Conservation (phyloP, 805 yeast genomes). For the Zygoascus biomembranicola region DNA sequence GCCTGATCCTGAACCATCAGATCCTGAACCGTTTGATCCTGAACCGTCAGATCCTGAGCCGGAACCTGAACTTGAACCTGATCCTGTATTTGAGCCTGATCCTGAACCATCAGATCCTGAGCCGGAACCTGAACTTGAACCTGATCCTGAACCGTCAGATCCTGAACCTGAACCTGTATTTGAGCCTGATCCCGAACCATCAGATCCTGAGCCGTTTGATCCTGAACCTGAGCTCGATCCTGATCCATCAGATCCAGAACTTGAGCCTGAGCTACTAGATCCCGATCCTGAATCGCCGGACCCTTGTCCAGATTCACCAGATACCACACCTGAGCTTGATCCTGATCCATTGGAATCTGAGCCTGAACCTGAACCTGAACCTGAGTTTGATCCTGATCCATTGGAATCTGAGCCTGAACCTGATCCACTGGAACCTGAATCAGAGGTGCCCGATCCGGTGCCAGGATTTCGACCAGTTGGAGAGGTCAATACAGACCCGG, state of each 20-base stretch:
- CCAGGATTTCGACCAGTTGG: too few species aligned
- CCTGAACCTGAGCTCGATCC: conserved; percentile 4
- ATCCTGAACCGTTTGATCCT: background rate
- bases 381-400: background rate
- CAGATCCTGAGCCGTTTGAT: too few species aligned
- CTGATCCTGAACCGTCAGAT: background rate
- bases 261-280: background rate
- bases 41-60: background rate
- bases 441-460: background rate
- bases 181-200: background rate
- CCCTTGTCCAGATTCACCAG: background rate
- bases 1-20: background rate
- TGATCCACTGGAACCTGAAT: background rate
- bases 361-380: background rate
- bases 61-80: background rate
- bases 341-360: background rate
- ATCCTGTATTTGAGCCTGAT: background rate
- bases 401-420: conserved; percentile 1
- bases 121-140: background rate
- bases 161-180: background rate
- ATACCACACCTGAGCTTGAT: background rate
- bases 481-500: too few species aligned
- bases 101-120: background rate
- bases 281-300: background rate
- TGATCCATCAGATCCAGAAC: too few species aligned